These are phyloP conservation scores for Fusarium pseudocircinatum DNA, from an alignment of 2,329 filamentous ascomycete genomes.

Conservation along the genomic window DNA sequence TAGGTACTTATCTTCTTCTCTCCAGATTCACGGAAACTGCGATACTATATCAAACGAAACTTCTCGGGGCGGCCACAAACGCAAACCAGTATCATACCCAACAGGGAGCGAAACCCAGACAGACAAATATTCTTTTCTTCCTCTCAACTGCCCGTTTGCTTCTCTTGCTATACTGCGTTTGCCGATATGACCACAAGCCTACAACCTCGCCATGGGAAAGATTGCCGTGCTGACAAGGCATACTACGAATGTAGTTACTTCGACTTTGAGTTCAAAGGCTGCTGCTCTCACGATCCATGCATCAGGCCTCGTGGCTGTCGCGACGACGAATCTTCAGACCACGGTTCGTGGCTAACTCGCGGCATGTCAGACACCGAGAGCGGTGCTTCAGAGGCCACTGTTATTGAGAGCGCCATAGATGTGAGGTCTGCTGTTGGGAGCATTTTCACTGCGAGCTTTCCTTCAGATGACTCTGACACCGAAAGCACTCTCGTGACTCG, in stretches of 20 bases:
- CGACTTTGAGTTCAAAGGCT: slow-evolving; percentile 51
- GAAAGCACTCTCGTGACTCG: background rate
- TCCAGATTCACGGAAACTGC: slow-evolving; percentile 26
- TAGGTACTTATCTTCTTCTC: background rate
- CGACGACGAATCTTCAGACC: background rate
- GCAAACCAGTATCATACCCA: background rate
- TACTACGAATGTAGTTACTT: slow-evolving; percentile 53
- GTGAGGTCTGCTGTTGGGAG: background rate
- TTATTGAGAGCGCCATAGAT: background rate
- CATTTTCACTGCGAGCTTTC: background rate
- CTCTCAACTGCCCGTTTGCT: background rate
- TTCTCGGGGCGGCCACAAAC: background rate
- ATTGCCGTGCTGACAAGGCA: slow-evolving; percentile 44
- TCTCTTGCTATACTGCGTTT: slow-evolving; percentile 5
- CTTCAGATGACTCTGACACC: background rate
- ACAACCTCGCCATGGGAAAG: slow-evolving; percentile 1
- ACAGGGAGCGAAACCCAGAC: background rate
- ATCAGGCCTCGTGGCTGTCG: slow-evolving; percentile 17
- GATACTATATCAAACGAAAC: slow-evolving; percentile 19
- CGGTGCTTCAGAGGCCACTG: background rate
- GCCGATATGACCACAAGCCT: slow-evolving; percentile 23
- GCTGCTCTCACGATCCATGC: slow-evolving; percentile 59
- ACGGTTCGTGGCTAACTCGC: background rate
- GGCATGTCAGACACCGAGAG: slow-evolving; percentile 2
- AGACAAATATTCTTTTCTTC: background rate